Base-by-base conservation (phyloP, 371 early-diverging fungal species). In the Rhizomucor pusillus region DNA sequence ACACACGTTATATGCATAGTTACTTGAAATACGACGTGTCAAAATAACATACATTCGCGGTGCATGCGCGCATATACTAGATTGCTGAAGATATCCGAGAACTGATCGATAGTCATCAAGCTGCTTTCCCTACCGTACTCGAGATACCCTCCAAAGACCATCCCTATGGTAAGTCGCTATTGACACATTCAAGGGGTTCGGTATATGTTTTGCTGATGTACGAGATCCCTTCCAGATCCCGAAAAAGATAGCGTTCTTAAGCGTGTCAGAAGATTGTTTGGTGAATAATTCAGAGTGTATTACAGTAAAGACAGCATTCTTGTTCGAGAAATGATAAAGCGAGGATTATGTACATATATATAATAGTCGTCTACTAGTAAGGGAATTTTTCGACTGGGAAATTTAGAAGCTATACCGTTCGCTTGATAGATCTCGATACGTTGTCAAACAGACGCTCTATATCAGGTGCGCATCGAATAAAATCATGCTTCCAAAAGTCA, bases 131-230 rank as follows among this genome's bases (percentile, higher is more conserved):
- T 10, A 92, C 97, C 10, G 82, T 99, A 13, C 85, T 99, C 52
- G 99, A 99, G 71, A 96, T 99, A 61, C 99, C 99, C 55, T 96
- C 96, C 50, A 99, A 99, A 80, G 98, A 99, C 68, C 94, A 96
- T 67, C 99, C 98, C 34, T 99, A 98, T 70, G 85, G 83, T 80
- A 77, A 61, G 47, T 50, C 25, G 35, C 72, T 75, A 18, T 47
- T 62, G 70, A 63, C 76, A 75, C 29, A 36, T 5, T 2, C 45
- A 13, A 29, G 40, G 36, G 60, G 69, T 54, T 33, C 41, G 46
- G 36, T 33, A 52, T 41, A 16, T 23, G 22, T 23, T 54, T 29
- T 18, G 39, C 6, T 39, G 43, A 49, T 35, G 43, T 39, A 35
- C 19, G 5, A 25, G 43, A 3, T 52, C 22, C 24, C 50, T 52